Percentiles rank a stretch among this genome's conserved stretches.
Evolutionary conservation across 2,329 filamentous ascomycete genomes (phyloP).

Genomic region (Colletotrichum orchidophilum): DNA sequence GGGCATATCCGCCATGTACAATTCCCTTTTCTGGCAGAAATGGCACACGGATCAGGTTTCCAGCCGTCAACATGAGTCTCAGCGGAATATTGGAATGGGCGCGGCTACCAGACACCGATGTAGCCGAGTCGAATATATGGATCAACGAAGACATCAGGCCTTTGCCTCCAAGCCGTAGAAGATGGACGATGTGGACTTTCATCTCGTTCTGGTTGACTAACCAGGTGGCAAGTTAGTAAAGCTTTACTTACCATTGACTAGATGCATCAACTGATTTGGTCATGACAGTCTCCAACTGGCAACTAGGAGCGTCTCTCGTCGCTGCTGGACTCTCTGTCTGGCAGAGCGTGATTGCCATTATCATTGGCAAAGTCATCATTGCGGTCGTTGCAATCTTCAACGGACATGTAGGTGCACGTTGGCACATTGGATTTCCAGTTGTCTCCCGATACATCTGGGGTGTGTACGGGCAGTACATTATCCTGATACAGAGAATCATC

Average conservation of each 20-base stretch:
- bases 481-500: slow-evolving; percentile 50
- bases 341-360: slow-evolving; percentile 25
- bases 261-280: neutral
- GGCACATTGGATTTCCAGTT: slow-evolving; percentile 55
- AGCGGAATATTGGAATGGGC: slow-evolving; percentile 1
- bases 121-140: slow-evolving; percentile 31
- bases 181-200: slow-evolving; percentile 28
- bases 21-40: too few species aligned
- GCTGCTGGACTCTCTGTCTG: slow-evolving; percentile 24
- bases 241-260: fast-evolving
- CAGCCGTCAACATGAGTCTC: neutral
- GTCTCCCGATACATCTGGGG: slow-evolving; percentile 51
- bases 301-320: slow-evolving; percentile 21
- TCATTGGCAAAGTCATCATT: slow-evolving; percentile 31
- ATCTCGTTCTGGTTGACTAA: slow-evolving; percentile 34
- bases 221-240: slow-evolving; percentile 18
- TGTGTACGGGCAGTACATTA: slow-evolving; percentile 49
- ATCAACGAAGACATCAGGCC: slow-evolving; percentile 35
- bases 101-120: slow-evolving; percentile 22
- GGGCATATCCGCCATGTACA: neutral
- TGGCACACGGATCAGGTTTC: too few species aligned
- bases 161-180: slow-evolving; percentile 25
- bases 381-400: slow-evolving; percentile 23
- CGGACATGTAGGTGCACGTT: slow-evolving; percentile 34
- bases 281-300: slow-evolving; percentile 26